Evolutionary conservation across 805 yeast genomes (phyloP), one percentile per base, ranked within the genome.

Genomic region (Sugiyamaella smithiae): DNA sequence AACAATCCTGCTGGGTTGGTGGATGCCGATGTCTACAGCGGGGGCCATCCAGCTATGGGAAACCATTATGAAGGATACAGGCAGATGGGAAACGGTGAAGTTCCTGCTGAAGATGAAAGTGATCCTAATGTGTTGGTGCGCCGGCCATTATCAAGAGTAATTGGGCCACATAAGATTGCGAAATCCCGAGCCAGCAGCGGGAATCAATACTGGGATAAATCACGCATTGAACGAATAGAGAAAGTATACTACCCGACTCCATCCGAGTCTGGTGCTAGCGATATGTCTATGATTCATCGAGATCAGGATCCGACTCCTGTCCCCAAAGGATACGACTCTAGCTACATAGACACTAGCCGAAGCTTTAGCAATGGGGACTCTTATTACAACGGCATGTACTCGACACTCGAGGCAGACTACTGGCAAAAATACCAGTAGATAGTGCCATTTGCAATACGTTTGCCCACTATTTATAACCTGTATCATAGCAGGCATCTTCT

Each of bases 201-300:
- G 17, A 9, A 9, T 32, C 37, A 32, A 32, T 24, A 40, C 32
- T 24, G 43, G 19, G 43, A 40, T 16, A 40, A 40, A 31, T 40
- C 43, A 9, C 43, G 48, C 3, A 45, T 40, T 12, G 49, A 46
- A 11, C 37, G 49, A 1, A 40, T 46, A 6, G 49, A 46, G 17
- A 26, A 32, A 3, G 12, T 38, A 14, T 48, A 52, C 22, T 53
- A 53, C 37, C 57, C 56, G 11, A 55, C 58, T 5, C 58, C 58
- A 7, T 52, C 57, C n/a, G 58, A 55, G 28, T 53, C 57, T 12
- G 58, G 58, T 7, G 48, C 54, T n/a, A 47, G 52, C 23, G 54
- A 52, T 25, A 28, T 22, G 16, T 40, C 45, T 1, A 8, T 24
- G 20, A 14, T 40, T 12, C 24, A 20, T 7, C 43, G 43, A n/a